Percentiles rank a stretch among this genome's conserved stretches.
These are phyloP conservation scores for Globisporangium nagaii DNA, from an alignment of 352 stramenopile species.

Conservation along the genomic window DNA sequence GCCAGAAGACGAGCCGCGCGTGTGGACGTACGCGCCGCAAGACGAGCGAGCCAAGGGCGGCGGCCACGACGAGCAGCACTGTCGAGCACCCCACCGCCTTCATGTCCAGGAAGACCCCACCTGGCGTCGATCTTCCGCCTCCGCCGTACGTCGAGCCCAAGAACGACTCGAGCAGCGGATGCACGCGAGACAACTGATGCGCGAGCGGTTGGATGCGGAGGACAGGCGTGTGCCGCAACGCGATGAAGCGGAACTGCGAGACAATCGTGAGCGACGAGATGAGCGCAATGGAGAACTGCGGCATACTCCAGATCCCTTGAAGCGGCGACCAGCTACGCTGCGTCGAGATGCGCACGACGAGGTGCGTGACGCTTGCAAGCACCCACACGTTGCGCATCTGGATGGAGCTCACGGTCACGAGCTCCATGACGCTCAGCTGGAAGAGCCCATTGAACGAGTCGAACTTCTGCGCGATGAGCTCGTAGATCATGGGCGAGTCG, in stretches of 20 bases:
- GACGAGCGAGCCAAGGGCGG: background rate
- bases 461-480: constrained; percentile 16
- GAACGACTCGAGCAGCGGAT: constrained; percentile 4
- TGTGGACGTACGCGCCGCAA: background rate
- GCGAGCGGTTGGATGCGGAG: background rate
- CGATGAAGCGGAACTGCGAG: too few species aligned
- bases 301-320: too few species aligned
- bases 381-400: constrained; percentile 14
- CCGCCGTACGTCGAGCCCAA: background rate
- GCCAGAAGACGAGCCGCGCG: constrained; percentile 5
- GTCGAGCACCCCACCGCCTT: constrained; percentile 1
- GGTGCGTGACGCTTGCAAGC: too few species aligned
- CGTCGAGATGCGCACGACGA: too few species aligned
- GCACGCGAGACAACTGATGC: background rate
- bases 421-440: constrained; percentile 1
- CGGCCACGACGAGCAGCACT: background rate
- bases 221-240: too few species aligned
- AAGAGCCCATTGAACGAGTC: constrained; percentile 10
- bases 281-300: too few species aligned
- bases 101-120: constrained; percentile 7
- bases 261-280: too few species aligned
- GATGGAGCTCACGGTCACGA: constrained; percentile 6
- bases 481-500: constrained; percentile 17
- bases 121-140: background rate
- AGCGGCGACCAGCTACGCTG: too few species aligned